Evolutionary conservation across 306 rosid species (phyloP).

Genomic region (Quercus parvula): DNA sequence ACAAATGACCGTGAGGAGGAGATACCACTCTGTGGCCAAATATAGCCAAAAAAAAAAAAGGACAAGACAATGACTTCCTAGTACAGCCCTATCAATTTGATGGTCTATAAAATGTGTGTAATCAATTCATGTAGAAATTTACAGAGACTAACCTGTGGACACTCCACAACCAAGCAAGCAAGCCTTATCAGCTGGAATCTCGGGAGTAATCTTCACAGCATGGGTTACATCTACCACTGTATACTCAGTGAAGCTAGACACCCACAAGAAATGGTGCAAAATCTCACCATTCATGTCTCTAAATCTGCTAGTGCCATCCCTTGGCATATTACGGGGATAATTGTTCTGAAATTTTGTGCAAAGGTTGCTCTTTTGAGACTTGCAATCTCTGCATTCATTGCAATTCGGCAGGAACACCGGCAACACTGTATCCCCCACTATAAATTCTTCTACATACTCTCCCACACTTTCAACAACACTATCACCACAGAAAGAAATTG

Average conservation of each 20-base stretch:
- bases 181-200: constrained; percentile 47
- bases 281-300: constrained; percentile 46
- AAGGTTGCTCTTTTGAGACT: constrained; percentile 41
- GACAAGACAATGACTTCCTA: not conserved
- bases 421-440: constrained; percentile 51
- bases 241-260: constrained; percentile 64
- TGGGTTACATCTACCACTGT: constrained; percentile 54
- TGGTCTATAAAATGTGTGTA: no score
- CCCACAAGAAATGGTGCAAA: constrained; percentile 39
- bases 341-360: constrained; percentile 25
- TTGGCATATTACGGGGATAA: constrained; percentile 23
- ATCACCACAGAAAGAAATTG: not conserved
- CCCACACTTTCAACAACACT: constrained; percentile 65
- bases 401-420: constrained; percentile 56
- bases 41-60: not conserved
- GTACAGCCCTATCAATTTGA: no score
- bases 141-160: constrained; percentile 44
- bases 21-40: not conserved
- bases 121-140: not conserved
- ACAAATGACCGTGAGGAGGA: no score
- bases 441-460: constrained; percentile 53
- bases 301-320: constrained; percentile 59
- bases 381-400: constrained; percentile 56
- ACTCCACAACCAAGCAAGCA: constrained; percentile 65
- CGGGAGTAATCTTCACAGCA: constrained; percentile 41